Base-by-base conservation (phyloP, 1,139 yeast genomes). In the Magnusiomyces clavatus region DNA sequence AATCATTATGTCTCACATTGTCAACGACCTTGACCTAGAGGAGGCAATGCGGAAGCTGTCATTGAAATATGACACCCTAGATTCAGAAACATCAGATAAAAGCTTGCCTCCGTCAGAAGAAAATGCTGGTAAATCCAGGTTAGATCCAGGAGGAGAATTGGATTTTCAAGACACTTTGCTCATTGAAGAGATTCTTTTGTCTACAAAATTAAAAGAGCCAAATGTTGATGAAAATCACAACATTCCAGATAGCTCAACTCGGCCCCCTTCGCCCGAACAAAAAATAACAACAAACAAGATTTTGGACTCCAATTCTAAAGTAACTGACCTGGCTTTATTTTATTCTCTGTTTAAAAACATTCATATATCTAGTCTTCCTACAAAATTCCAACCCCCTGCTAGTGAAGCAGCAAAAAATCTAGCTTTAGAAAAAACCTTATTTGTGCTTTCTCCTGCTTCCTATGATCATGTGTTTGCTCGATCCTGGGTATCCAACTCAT, bases 401-500 rank as follows among this genome's bases (percentile, higher is more conserved):
- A 10, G 10, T 37, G 13, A 10, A 10, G 37, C 10, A 10, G 11
- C 39, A 5, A 13, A 13, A 37, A 5, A 5, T 37, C 39, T 12
- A n/a, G 39, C 39, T 4, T 37, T 12, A 37, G 39, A 13, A 37
- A 37, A 13, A 16, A 31, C 65, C 6, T 55, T 59, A 38, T 56
- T 67, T 19, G 48, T 64, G 10, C 57, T 64, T 20, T 65, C 70
- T 12, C 70, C 72, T 5, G 51, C 64, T 14, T 58, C 67, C 11
- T 68, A 68, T 54, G 54, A 80, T 57, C 95, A 86, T 67, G 80
- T 80, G 2, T 86, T 85, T 65, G 82, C 88, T 11, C 73, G 96
- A 46, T 72, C 74, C 49, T 86, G 95, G 95, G 88, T 82, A 1
- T 72, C 88, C 10, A 84, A 83, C 62, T 69, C 81, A 1, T 83